Base-by-base conservation (phyloP, 1,139 yeast species). In the Maudiozyma humilis region DNA sequence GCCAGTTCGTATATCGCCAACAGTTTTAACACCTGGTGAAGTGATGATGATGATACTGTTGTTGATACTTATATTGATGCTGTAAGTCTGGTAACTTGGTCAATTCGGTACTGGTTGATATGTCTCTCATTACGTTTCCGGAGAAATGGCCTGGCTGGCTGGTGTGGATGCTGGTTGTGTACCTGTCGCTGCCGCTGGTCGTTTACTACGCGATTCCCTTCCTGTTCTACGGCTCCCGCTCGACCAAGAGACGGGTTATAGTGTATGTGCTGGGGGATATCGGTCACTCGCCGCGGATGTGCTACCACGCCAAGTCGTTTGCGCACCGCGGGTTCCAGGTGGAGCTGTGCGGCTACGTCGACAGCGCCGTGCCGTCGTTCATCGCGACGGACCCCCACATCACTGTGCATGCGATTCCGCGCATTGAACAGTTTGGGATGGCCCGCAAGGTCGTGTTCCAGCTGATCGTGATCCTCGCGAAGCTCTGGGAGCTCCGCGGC, bases 211-310 rank as follows among this genome's bases (percentile, higher is more conserved):
- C 63, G 1, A 44, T 69, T 25, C 71, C 74, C 3, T 53, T 40
- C 39, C 19, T 64, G 20, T 50, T 52, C 25, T 55, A 59, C 46
- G 67, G 66, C 13, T 55, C 57, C 45, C 58, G 56, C 30, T 59
- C 67, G 3, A 49, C 60, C 13, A 66, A 73, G 51, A 75, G 68
- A 51, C 68, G 86, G 38, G 78, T 87, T 3, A 73, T 85, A 7
- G 79, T 91, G 23, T 73, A 86, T 47, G 98, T 91, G 1, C 68
- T 93, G 23, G 99, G 99, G 1, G 98, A 91, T 59, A 63, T 93
- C 44, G 96, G 96, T 13, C 94, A 89, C 57, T 89, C 97, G 1
- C 99, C 99, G 4, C 70, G 99, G 49, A 91, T 91, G 86, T 76
- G 83, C 55, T 85, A 91, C 63, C 99, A 93, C 62, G 95, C 95